Evolutionary conservation across 768 basidiomycete species (phyloP), one percentile per base, ranked within the genome.

Genomic region (Saitozyma podzolica): DNA sequence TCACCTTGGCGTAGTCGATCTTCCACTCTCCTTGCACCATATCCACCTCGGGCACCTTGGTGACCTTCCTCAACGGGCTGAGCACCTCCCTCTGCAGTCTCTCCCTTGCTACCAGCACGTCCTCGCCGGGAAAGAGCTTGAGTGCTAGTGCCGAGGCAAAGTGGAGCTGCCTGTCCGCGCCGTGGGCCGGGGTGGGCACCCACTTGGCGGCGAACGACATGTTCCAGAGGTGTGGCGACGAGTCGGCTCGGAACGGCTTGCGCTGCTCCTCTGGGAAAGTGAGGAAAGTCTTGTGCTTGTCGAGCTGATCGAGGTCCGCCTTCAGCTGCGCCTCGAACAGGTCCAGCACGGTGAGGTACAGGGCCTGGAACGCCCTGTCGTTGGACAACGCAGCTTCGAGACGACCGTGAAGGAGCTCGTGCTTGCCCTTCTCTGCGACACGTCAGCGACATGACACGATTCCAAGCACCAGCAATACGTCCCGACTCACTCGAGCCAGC

Each of bases 161-260:
- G 73, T 87, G 86, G 3, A 86, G 86, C 59, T 83, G 80, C 9
- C 84, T 82, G 68, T 89, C 89, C 59, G 89, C 88, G 4, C 85
- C 82, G 3, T 81, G 80, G 4, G 75, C 82, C 11, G 86, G 85
- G 2, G 85, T 84, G 0, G 89, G 88, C 0, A 87, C 88, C 88
- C 88, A 90, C 75, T 89, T 90, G 1, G 83, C 83, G 0, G 84
- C 87, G 14, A 88, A 83, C 8, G 84, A 84, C 17, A 89, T 78
- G 40, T 81, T 78, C 63, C 77, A 82, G 7, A 83, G 66, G 37
- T 63, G 50, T 9, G 69, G 66, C 3, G 66, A 64, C 3, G 61
- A 48, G 17, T 63, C 14, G 49, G 40, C 55, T 20, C 84, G 74
- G 5, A 47, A 62, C 17, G 48, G 53, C 13, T 43, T 47, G 3